These are phyloP conservation scores for Saccharomyces paradoxus DNA, from an alignment of 805 yeast genomes.

Conservation along the genomic window DNA sequence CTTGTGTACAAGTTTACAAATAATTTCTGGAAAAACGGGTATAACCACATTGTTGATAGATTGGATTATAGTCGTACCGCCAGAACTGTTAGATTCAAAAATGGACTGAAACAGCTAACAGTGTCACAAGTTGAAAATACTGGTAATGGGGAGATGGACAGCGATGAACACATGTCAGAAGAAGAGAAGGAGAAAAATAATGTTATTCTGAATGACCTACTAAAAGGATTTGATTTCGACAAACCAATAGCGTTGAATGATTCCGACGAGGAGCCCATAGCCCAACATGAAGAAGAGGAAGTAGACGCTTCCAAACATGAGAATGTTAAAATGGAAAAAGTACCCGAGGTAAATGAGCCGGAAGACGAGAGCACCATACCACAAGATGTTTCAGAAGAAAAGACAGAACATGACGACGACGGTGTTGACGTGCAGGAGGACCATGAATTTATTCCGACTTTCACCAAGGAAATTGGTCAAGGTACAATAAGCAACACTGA, in stretches of 20 bases:
- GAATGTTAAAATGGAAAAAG: conserved; percentile 11
- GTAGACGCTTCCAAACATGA: conserved; percentile 6
- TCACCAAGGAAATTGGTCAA: conserved; percentile 18
- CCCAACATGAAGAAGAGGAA: conserved; percentile 36
- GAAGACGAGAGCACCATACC: neutral
- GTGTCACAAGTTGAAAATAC: conserved; percentile 5
- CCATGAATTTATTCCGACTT: conserved; percentile 49
- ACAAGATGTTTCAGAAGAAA: conserved; percentile 8
- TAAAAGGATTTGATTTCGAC: conserved; percentile 45
- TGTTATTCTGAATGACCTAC: conserved; percentile 40
- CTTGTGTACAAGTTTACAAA: conserved; percentile 54
- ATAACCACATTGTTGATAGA: conserved; percentile 69
- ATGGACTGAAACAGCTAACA: neutral
- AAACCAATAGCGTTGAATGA: conserved; percentile 39
- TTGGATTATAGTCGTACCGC: conserved; percentile 23
- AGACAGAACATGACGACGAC: conserved; percentile 23
- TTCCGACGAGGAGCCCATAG: conserved; percentile 31
- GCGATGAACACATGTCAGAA: conserved; percentile 29
- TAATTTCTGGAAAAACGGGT: conserved; percentile 74
- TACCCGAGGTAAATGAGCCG: neutral
- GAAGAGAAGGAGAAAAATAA: conserved; percentile 39
- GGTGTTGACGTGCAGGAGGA: conserved; percentile 24
- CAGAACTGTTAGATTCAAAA: neutral
- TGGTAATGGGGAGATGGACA: conserved; percentile 19
- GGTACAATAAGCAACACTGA: conserved; percentile 45